Evolutionary conservation across 2,329 filamentous ascomycete genomes (phyloP), one percentile per base, ranked within the genome.

Genomic region (Penicillium expansum): DNA sequence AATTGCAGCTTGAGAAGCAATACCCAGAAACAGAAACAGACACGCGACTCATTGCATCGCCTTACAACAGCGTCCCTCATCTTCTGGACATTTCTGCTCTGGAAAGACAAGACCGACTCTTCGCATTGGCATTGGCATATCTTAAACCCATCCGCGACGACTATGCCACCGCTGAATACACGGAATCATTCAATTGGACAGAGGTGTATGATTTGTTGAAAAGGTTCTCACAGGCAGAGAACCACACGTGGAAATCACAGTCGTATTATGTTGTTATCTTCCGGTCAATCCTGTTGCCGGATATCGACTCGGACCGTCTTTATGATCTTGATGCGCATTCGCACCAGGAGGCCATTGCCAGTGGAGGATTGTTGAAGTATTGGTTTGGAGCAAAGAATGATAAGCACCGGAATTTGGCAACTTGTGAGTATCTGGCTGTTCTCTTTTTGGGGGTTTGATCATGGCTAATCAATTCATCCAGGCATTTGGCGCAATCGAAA

Each of bases 281-380:
- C 75, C 83, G 90, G 16, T 93, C 89, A 6, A 83, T 81, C 62
- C 84, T 96, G 55, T 85, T 86, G 37, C 79, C 82, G 2, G 83
- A 80, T 13, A 88, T 87, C 1, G 85, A 91, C 60, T 85, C 85
- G 57, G 83, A 83, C 11, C 81, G 88, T 57, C 81, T 96, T 38
- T 86, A 86, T 39, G 80, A 81, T 27, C 80, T 96, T 32, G 92
- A 96, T 74, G 86, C 87, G 69, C 85, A 85, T 57, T 89, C 89
- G 7, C 92, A 96, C 71, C 81, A 83, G 24, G 92, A 96, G 72
- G 92, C 92, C 13, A 87, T 87, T 18, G 82, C 82, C 38, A 90
- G 86, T 67, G 92, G 92, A 6, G 91, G 91, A 0, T 83, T 97
- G 69, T 76, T 96, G 69, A 96, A 96, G 83, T 96, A 97, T 75